These are phyloP conservation scores for Phytophthora pseudosyringae DNA, from an alignment of 352 stramenopile species.

Conservation along the genomic window DNA sequence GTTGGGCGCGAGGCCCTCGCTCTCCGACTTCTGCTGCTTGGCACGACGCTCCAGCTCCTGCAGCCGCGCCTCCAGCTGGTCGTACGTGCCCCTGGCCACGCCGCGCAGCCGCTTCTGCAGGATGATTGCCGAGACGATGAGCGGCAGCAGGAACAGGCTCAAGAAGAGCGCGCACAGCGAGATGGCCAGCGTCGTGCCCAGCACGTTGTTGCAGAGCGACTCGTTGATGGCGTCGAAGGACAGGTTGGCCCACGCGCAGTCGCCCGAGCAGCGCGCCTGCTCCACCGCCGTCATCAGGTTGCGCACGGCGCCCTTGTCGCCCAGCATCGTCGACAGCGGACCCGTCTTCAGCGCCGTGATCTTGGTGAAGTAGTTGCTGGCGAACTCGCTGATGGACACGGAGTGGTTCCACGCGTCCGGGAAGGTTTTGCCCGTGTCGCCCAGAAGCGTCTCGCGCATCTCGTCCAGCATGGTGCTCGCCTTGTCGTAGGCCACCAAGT, in stretches of 20 bases:
- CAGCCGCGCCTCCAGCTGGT: constrained; percentile 73
- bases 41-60: constrained; percentile 68
- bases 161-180: constrained; percentile 82
- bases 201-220: constrained; percentile 71
- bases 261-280: constrained; percentile 70
- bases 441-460: constrained; percentile 79
- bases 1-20: constrained; percentile 24
- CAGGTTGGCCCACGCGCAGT: constrained; percentile 85
- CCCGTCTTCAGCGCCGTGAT: constrained; percentile 53
- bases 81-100: constrained; percentile 80
- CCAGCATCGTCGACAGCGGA: constrained; percentile 48
- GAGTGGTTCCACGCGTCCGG: constrained; percentile 68
- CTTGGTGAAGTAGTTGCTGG: constrained; percentile 59
- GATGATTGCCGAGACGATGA: constrained; percentile 72
- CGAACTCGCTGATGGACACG: constrained; percentile 69
- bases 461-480: constrained; percentile 63
- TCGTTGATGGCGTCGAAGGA: constrained; percentile 83
- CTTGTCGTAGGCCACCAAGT: constrained; percentile 65
- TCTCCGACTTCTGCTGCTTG: constrained; percentile 47
- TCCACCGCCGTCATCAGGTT: constrained; percentile 67
- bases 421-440: constrained; percentile 68
- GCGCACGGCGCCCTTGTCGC: constrained; percentile 51
- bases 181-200: constrained; percentile 81
- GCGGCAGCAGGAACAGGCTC: constrained; percentile 74
- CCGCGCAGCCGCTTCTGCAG: constrained; percentile 84